Conservation (phyloP, 805 yeast genomes). For the Priceomyces melissophilus region DNA sequence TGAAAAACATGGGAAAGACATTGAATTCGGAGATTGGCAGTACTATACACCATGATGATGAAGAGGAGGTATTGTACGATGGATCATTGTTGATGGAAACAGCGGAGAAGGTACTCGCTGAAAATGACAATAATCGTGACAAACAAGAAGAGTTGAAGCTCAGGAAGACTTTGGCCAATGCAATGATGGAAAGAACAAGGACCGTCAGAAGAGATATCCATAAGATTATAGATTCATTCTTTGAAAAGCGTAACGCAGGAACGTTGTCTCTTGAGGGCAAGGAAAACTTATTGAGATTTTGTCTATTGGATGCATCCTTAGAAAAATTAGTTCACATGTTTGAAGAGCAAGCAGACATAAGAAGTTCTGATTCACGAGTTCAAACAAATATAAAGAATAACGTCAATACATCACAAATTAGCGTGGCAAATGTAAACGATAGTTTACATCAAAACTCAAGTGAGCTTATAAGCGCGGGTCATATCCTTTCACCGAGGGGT, state of each 20-base stretch:
- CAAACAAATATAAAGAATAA: neutral
- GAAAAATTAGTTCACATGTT: constrained; percentile 52
- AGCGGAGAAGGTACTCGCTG: constrained; percentile 60
- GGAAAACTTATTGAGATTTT: constrained; percentile 50
- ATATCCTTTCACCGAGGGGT: constrained; percentile 47
- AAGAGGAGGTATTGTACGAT: constrained; percentile 66
- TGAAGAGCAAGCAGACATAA: constrained; percentile 35
- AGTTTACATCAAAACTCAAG: constrained; percentile 47
- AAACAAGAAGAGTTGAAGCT: constrained; percentile 34
- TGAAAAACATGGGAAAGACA: constrained; percentile 53
- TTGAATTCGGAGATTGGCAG: constrained; percentile 26
- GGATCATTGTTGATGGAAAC: constrained; percentile 72
- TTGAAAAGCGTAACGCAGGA: constrained; percentile 44
- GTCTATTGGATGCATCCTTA: constrained; percentile 51
- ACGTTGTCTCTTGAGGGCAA: constrained; percentile 51
- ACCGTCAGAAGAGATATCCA: constrained; percentile 51
- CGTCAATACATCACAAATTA: neutral
- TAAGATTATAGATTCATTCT: constrained; percentile 47
- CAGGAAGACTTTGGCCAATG: constrained; percentile 45
- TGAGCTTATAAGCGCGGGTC: constrained; percentile 52
- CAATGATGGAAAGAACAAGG: constrained; percentile 49
- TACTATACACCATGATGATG: constrained; percentile 12
- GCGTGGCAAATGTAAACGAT: constrained; percentile 11
- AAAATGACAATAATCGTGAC: constrained; percentile 35
- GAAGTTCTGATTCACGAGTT: neutral